phyloP scores from a whole-genome alignment of 352 stramenopile species.

The Phytophthora sp. region DNA sequence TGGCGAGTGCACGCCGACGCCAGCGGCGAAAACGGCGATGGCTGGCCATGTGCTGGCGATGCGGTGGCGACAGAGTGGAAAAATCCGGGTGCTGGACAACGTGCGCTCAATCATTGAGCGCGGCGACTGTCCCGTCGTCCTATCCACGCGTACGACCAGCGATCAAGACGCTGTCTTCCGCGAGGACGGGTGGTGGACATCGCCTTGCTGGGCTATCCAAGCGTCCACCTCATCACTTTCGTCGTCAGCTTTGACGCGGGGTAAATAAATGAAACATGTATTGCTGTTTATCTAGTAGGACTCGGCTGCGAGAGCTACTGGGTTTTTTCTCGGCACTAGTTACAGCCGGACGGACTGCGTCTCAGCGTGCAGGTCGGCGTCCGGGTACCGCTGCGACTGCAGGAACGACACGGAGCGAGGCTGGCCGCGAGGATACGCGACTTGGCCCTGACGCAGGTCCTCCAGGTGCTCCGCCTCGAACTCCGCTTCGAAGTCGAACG shows the following conservation, averaged over 20 bases:
- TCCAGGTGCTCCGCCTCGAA: constrained; percentile 52
- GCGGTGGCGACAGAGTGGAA: too few species aligned
- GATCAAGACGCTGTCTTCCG: not conserved
- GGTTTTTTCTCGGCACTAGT: too few species aligned
- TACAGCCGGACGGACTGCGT: constrained; percentile 56
- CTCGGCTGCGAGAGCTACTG: too few species aligned
- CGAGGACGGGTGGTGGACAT: not conserved
- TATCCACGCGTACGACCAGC: constrained; percentile 23
- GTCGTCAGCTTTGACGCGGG: too few species aligned
- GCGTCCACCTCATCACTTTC: too few species aligned
- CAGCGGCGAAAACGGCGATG: constrained; percentile 2
- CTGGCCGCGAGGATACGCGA: constrained; percentile 56
- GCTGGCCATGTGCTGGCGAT: not conserved
- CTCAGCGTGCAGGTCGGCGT: constrained; percentile 74
- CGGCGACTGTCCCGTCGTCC: not conserved
- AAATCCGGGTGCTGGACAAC: not conserved
- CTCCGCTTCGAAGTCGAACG: constrained; percentile 62
- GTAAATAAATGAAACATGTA: too few species aligned
- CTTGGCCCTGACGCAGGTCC: constrained; percentile 53
- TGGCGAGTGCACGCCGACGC: not conserved
- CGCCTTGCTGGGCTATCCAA: too few species aligned
- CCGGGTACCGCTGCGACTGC: constrained; percentile 75
- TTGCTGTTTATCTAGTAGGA: not conserved
- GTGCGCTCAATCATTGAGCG: not conserved
- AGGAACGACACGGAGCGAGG: constrained; percentile 73